A percentile compares a stretch with the other conserved stretches of the same genome.
These are phyloP conservation scores for Phytophthora pluvialis DNA, from an alignment of 352 stramenopile genomes.

Conservation along the genomic window DNA sequence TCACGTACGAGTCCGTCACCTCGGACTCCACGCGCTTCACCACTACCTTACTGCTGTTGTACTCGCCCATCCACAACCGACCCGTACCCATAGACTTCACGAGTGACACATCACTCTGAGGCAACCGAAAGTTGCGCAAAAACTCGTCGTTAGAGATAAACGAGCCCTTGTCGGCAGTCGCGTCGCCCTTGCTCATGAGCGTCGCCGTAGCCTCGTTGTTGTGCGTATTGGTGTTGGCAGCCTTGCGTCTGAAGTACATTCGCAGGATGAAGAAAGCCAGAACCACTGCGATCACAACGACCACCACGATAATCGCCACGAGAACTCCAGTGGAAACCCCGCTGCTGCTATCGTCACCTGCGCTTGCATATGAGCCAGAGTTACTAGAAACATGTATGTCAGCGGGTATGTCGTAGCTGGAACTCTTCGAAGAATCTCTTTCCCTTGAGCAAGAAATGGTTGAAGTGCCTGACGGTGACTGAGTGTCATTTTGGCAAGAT, in stretches of 20 bases:
- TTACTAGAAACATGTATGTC: neutral
- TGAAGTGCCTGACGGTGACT: neutral
- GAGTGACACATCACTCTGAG: slow-evolving; percentile 60
- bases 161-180: slow-evolving; percentile 47
- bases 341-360: slow-evolving; percentile 14
- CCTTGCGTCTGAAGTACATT: slow-evolving; percentile 40
- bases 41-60: slow-evolving; percentile 59
- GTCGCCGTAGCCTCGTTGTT: slow-evolving; percentile 46
- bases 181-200: slow-evolving; percentile 56
- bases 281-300: slow-evolving; percentile 42
- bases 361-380: neutral
- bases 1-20: slow-evolving; percentile 58
- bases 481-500: too few relatives aligned
- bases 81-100: slow-evolving; percentile 60
- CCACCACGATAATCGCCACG: slow-evolving; percentile 57
- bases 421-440: neutral
- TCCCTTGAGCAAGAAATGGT: too few relatives aligned
- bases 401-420: neutral
- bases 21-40: slow-evolving; percentile 80
- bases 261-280: slow-evolving; percentile 51
- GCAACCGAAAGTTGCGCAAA: slow-evolving; percentile 55
- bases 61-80: slow-evolving; percentile 66
- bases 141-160: slow-evolving; percentile 80
- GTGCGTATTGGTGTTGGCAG: slow-evolving; percentile 24
- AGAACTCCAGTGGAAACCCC: slow-evolving; percentile 48